A percentile compares a stretch with the other conserved stretches of the same genome.
These are phyloP conservation scores for Ormosia semicastrata DNA, from an alignment of 306 rosid genomes.

Conservation along the genomic window DNA sequence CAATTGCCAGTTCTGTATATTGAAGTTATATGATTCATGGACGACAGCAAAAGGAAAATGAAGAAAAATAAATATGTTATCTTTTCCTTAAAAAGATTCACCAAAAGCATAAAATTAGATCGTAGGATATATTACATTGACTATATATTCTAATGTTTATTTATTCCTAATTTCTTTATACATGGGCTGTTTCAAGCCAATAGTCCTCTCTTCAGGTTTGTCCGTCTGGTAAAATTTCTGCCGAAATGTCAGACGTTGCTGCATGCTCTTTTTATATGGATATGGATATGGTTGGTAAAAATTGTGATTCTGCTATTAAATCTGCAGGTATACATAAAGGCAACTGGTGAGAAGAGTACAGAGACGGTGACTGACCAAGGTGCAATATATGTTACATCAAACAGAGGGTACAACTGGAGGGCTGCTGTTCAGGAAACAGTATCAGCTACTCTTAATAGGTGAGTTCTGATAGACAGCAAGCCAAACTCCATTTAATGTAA, in stretches of 20 bases:
- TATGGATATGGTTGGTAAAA: background rate
- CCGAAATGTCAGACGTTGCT: background rate
- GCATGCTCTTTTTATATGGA: background rate
- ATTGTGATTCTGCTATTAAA: constrained; percentile 13
- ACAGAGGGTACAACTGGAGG: constrained; percentile 92
- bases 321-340: constrained; percentile 86
- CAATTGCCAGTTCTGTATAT: background rate
- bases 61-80: background rate
- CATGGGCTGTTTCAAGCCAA: too few relatives aligned
- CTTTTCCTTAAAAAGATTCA: background rate
- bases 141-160: too few relatives aligned
- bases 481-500: background rate
- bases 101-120: background rate
- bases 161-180: too few relatives aligned
- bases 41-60: background rate
- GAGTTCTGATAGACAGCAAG: constrained; percentile 21
- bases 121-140: too few relatives aligned
- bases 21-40: background rate
- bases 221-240: background rate
- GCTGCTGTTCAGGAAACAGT: constrained; percentile 98
- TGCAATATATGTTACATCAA: constrained; percentile 87
- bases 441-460: constrained; percentile 98
- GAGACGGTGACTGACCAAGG: constrained; percentile 99
- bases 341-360: constrained; percentile 88
- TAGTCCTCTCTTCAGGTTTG: too few relatives aligned